Conservation (phyloP, 176 grass and related monocot genomes). For the Tillandsia leiboldiana region DNA sequence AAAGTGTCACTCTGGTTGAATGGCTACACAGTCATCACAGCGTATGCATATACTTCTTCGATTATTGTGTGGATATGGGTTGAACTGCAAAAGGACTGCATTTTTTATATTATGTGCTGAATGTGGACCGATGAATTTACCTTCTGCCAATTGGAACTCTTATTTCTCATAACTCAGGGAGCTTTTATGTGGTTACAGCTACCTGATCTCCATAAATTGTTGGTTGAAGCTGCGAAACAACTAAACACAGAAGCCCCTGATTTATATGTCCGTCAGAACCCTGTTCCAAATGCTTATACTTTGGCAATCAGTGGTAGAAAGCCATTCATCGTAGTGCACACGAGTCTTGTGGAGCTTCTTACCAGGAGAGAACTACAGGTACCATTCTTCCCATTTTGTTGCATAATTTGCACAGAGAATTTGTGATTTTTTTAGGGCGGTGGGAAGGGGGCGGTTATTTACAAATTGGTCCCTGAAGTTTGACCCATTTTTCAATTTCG, state of each 20-base stretch:
- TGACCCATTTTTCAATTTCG: too few species aligned
- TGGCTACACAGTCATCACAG: neutral
- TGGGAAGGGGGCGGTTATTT: too few species aligned
- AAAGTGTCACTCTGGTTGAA: neutral
- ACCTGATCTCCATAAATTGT: slow-evolving; percentile 51
- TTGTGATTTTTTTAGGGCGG: neutral
- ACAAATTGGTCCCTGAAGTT: too few species aligned
- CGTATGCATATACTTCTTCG: neutral
- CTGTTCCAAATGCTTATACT: slow-evolving; percentile 86
- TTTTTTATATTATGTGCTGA: too few species aligned
- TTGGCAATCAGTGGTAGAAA: slow-evolving; percentile 82
- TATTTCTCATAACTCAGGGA: neutral
- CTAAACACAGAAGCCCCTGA: slow-evolving; percentile 81
- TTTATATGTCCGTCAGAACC: slow-evolving; percentile 81
- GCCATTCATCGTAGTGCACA: slow-evolving; percentile 85
- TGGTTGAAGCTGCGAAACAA: slow-evolving; percentile 48
- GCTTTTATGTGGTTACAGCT: slow-evolving; percentile 35
- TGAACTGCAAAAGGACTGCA: too few species aligned
- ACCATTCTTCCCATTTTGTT: neutral
- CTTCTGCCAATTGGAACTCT: neutral
- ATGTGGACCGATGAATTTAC: too few species aligned
- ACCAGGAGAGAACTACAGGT: slow-evolving; percentile 84
- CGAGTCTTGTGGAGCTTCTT: slow-evolving; percentile 89
- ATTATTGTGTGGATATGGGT: too few species aligned
- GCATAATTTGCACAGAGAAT: neutral